Evolutionary conservation across 139 green algal species (phyloP), one percentile per base, ranked within the genome.

Genomic region (Monoraphidium neglectum): DNA sequence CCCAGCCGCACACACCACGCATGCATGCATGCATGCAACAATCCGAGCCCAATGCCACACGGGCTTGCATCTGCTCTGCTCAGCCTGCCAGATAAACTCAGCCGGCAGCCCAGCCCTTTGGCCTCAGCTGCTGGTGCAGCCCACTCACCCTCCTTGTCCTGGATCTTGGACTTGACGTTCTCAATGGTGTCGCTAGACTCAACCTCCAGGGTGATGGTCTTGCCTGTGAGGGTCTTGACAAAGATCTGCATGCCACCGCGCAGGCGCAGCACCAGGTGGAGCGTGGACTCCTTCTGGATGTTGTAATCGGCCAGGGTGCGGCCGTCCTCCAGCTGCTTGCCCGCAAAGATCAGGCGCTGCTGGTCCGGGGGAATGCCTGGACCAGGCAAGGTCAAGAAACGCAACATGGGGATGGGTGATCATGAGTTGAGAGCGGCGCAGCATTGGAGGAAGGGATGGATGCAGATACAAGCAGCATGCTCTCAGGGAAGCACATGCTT

Each of bases 271-370:
- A 94, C 89, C 77, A 94, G 80, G 70, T 94, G 89, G 24, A 94
- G 83, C 0, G 89, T 94, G 23, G 72, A 86, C 84, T 94, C 93
- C 89, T 98, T 98, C 87, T 98, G 94, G 75, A 98, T 98, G 88
- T 98, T 98, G 94, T 98, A 98, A 85, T 98, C 95, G 4, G 95
- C 93, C 69, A 98, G 89, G 23, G 95, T 98, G 82, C 94, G 91
- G 37, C 94, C 94, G 71, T 98, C 94, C 87, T 98, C 94, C 76
- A 98, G 92, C 91, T 98, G 94, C 90, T 98, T 98, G 84, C 95
- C 95, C 28, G 95, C 95, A 74, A 98, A 98, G 79, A 98, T 98
- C 59, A 98, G 87, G 57, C 95, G 90, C 91, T 98, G 94, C 92
- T 98, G 94, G 88, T 98, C 94, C 43, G 94, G 94, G 13, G 95